Base-by-base conservation (phyloP, 768 basidiomycete species). In the Rhodosporidiobolus odoratus region DNA sequence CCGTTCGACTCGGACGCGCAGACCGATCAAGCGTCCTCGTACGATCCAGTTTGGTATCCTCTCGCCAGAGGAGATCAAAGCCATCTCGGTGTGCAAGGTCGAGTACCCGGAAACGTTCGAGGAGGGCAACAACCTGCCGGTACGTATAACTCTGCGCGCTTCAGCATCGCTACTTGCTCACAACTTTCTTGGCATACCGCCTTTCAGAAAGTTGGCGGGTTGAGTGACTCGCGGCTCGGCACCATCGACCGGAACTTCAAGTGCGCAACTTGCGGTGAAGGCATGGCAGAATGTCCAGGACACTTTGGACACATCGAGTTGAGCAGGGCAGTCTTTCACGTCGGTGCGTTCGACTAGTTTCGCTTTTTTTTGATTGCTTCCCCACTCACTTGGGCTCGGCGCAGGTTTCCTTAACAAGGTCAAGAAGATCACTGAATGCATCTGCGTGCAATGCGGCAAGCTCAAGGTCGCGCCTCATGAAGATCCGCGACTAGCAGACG, bases 41-140 rank as follows among this genome's bases (percentile, higher is more conserved):
- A 94, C 97, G 83, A 94, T 98, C 72, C 94, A 97, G 81, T 98
- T 97, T 84, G 93, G 95, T 77, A 92, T 99, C 76, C 88, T 99
- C 77, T 94, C 93, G 41, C 96, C 96, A 16, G 96, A 98, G 82
- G 96, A 98, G 85, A 98, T 98, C 78, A 98, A 99, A 92, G 95
- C 94, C 32, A 91, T 92, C 81, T 96, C 93, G 21, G 94, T 98
- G 38, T 93, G 92, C 72, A 95, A 97, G 84, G 92, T 98, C 77
- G 96, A 98, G 83, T 88, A 92, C 83, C 93, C 94, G 16, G 96
- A 99, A 80, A 94, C 97, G 69, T 94, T 95, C 89, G 96, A 99
- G 77, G 96, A 99, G 80, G 82, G 88, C 92, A 54, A 96, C 90
- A 40, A 92, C 91, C 76, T 90, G 91, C 83, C 85, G 89, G 76